phyloP scores from a whole-genome alignment of 768 basidiomycete genomes.

The Clathrus columnatus region DNA sequence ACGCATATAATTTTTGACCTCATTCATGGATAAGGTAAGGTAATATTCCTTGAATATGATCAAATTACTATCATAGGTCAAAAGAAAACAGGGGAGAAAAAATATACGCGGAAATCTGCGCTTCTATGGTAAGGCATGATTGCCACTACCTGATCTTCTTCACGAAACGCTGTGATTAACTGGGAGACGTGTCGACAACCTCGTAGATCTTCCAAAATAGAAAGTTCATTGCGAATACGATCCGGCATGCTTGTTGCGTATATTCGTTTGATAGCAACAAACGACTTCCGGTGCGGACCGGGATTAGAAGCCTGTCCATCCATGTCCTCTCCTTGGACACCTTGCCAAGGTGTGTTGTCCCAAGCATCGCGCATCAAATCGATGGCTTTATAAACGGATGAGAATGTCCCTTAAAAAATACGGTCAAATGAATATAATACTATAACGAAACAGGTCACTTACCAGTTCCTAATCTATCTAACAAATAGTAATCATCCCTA shows the following conservation, averaged over 20 bases:
- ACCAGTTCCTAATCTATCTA: conserved; percentile 87
- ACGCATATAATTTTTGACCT: conserved; percentile 80
- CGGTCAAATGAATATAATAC: neutral
- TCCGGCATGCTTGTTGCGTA: conserved; percentile 94
- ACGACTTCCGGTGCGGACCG: conserved; percentile 44
- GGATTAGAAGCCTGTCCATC: conserved; percentile 47
- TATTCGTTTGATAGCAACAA: conserved; percentile 93
- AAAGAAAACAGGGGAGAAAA: neutral
- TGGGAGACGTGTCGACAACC: conserved; percentile 85
- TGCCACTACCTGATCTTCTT: conserved; percentile 86
- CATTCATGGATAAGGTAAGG: conserved; percentile 57
- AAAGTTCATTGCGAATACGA: conserved; percentile 86
- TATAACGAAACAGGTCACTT: neutral
- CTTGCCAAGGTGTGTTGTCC: conserved; percentile 70
- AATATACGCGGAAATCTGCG: conserved; percentile 87
- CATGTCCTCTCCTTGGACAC: conserved; percentile 50
- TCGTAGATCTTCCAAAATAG: conserved; percentile 79
- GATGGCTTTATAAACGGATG: conserved; percentile 96
- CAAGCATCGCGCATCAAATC: conserved; percentile 68
- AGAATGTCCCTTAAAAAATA: conserved; percentile 69
- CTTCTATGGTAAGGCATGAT: conserved; percentile 91
- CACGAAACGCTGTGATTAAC: conserved; percentile 88
- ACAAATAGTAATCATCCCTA: conserved; percentile 56
- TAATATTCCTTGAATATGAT: conserved; percentile 51
- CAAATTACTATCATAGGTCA: neutral